Evolutionary conservation across 164 flowering plant genomes (phyloP).

Genomic region (Dillenia turbinata): DNA sequence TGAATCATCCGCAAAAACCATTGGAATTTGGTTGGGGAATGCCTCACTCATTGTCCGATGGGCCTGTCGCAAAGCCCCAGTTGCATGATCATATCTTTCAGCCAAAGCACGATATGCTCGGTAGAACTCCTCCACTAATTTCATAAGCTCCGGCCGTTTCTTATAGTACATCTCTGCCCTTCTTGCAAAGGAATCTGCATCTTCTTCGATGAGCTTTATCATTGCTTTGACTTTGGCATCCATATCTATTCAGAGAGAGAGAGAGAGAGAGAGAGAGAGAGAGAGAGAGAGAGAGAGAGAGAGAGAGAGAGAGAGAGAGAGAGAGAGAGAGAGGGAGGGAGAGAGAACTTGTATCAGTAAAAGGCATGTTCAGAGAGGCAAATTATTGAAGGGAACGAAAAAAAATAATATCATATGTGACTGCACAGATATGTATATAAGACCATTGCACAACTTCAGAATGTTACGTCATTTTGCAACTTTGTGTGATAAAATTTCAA

Average conservation of each 20-base stretch:
- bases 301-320: too few species aligned
- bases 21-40: slow-evolving; percentile 56
- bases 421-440: too few species aligned
- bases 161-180: slow-evolving; percentile 78
- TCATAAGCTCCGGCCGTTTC: slow-evolving; percentile 76
- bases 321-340: too few species aligned
- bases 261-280: too few species aligned
- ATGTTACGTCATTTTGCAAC: too few species aligned
- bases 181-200: slow-evolving; percentile 78
- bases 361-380: too few species aligned
- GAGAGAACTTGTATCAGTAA: too few species aligned
- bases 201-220: slow-evolving; percentile 73
- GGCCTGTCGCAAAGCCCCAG: slow-evolving; percentile 61
- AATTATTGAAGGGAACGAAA: too few species aligned
- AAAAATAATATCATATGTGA: too few species aligned
- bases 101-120: slow-evolving; percentile 74
- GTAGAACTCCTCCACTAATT: slow-evolving; percentile 67
- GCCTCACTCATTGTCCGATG: slow-evolving; percentile 65
- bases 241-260: slow-evolving; percentile 36
- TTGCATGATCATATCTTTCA: slow-evolving; percentile 81
- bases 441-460: too few species aligned
- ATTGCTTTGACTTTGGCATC: slow-evolving; percentile 57
- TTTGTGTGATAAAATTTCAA: too few species aligned
- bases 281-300: too few species aligned
- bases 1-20: slow-evolving; percentile 34